Evolutionary conservation across 805 yeast genomes (phyloP).

Genomic region (Metahyphopichia silvanorum): DNA sequence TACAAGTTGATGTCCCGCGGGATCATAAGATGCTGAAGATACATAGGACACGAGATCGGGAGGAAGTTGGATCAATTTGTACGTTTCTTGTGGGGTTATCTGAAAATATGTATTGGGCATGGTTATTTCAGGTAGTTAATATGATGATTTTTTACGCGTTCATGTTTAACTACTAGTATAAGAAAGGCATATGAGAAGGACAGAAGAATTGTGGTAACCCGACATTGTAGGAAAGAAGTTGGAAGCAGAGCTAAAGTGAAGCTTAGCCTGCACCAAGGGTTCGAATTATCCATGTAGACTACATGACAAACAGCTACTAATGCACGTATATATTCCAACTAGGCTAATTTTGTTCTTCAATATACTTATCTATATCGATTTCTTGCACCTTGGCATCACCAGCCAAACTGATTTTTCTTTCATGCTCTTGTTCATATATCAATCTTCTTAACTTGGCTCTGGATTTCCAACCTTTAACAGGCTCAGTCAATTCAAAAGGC

Average conservation of each 20-base stretch:
- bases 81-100: too few relatives aligned
- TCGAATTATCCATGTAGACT: too few relatives aligned
- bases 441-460: constrained; percentile 64
- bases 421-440: constrained; percentile 50
- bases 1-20: constrained; percentile 23
- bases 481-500: constrained; percentile 69
- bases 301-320: background rate
- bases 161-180: too few relatives aligned
- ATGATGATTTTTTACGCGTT: too few relatives aligned
- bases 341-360: constrained; percentile 58
- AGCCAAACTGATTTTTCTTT: constrained; percentile 51
- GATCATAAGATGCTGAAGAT: constrained; percentile 7
- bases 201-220: background rate
- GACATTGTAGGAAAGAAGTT: too few relatives aligned
- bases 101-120: too few relatives aligned
- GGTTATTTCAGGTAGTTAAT: too few relatives aligned
- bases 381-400: constrained; percentile 65
- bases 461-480: constrained; percentile 74
- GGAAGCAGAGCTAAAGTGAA: too few relatives aligned
- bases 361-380: constrained; percentile 69
- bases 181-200: too few relatives aligned
- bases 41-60: constrained; percentile 45
- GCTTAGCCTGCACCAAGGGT: too few relatives aligned
- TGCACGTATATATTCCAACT: background rate
- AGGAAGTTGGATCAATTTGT: constrained; percentile 51